These are phyloP conservation scores for Picochlorum sp. DNA, from an alignment of 139 green algal genomes.

Conservation along the genomic window DNA sequence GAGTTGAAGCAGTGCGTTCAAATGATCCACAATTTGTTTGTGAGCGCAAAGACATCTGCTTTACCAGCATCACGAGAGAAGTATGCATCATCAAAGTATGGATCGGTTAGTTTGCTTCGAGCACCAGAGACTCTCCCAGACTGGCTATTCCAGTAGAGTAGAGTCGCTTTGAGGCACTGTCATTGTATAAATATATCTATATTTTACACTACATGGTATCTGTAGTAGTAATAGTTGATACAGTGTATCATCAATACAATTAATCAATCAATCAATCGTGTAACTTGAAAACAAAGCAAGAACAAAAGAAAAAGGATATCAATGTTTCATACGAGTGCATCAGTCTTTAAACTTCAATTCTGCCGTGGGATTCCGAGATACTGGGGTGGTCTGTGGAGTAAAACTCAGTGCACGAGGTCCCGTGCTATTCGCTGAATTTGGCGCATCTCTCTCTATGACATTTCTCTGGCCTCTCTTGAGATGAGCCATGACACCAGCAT, in stretches of 20 bases:
- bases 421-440: background rate
- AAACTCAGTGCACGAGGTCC: conserved; percentile 18
- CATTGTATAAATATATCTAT: too few species aligned
- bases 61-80: conserved; percentile 51
- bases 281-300: background rate
- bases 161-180: background rate
- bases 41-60: conserved; percentile 15
- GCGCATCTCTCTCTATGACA: background rate
- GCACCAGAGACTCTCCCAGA: conserved; percentile 22
- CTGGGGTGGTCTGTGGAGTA: conserved; percentile 3
- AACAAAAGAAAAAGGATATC: background rate
- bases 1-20: conserved; percentile 44
- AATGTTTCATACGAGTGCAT: background rate
- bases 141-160: conserved; percentile 24
- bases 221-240: too few species aligned
- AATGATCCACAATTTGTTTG: conserved; percentile 25
- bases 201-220: too few species aligned
- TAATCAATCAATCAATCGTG: too few species aligned
- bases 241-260: too few species aligned
- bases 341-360: background rate
- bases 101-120: conserved; percentile 28
- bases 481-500: conserved; percentile 12
- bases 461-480: conserved; percentile 5
- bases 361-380: background rate
- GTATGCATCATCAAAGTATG: conserved; percentile 38